Percentiles rank a stretch among this genome's conserved stretches.
These are phyloP conservation scores for Lithospermum erythrorhizon DNA, from an alignment of 257 asterid species.

Conservation along the genomic window DNA sequence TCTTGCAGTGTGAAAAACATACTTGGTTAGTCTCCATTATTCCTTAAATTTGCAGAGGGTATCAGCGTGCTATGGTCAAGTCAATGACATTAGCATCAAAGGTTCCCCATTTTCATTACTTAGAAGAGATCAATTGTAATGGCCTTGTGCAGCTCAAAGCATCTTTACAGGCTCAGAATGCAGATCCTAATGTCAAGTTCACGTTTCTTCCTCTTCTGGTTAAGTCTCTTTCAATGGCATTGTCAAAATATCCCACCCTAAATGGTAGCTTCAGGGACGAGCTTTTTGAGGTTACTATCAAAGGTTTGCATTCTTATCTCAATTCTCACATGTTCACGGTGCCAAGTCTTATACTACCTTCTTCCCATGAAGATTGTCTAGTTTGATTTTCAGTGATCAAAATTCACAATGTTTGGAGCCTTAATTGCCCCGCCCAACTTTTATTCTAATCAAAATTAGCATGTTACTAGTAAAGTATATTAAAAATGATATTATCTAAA, in stretches of 20 bases:
- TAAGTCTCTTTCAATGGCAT: conserved; percentile 78
- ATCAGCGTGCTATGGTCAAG: conserved; percentile 91
- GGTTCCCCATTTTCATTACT: conserved; percentile 89
- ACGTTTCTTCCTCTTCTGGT: conserved; percentile 75
- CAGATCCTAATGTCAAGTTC: conserved; percentile 61
- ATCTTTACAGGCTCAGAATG: conserved; percentile 55
- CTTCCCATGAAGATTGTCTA: too few relatives aligned
- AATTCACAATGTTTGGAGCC: too few relatives aligned
- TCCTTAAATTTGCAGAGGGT: conserved; percentile 55
- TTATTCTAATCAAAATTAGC: too few relatives aligned
- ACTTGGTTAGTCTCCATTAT: background rate
- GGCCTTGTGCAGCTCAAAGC: conserved; percentile 67
- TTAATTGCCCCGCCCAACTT: too few relatives aligned
- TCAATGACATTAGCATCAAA: conserved; percentile 83
- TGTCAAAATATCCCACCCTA: conserved; percentile 60
- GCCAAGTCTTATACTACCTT: too few relatives aligned
- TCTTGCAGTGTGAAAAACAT: background rate
- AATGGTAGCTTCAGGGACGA: conserved; percentile 77
- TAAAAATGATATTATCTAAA: too few relatives aligned
- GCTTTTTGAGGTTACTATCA: conserved; percentile 59
- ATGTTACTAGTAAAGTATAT: too few relatives aligned
- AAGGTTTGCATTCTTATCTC: conserved; percentile 38
- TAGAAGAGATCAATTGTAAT: conserved; percentile 78
- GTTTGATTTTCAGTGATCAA: too few relatives aligned
- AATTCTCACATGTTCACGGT: background rate